Percentiles rank a stretch among this genome's conserved stretches.
Conservation (phyloP, 257 asterid species). For the Henckelia pumila region DNA sequence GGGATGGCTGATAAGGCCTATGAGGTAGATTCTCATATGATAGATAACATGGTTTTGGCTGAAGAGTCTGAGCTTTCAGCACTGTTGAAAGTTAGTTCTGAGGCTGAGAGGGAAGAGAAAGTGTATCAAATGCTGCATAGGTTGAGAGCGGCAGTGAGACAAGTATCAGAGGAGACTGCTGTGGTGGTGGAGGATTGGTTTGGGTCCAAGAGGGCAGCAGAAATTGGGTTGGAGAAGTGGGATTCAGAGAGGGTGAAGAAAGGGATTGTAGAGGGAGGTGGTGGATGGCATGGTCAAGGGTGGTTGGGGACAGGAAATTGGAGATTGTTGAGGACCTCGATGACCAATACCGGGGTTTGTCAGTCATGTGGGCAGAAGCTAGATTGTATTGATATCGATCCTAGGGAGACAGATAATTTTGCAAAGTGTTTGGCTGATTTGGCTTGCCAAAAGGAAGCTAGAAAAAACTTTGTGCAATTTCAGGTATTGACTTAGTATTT, state of each 20-base stretch:
- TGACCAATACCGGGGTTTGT: conserved; percentile 66
- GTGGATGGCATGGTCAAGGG: conserved; percentile 99
- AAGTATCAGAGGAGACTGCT: conserved; percentile 83
- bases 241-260: conserved; percentile 57
- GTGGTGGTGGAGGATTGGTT: conserved; percentile 68
- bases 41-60: conserved; percentile 53
- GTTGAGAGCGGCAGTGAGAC: conserved; percentile 79
- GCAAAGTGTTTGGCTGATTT: conserved; percentile 62
- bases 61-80: conserved; percentile 91
- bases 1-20: conserved; percentile 73
- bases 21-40: conserved; percentile 84
- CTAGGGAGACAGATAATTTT: conserved; percentile 76
- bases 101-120: conserved; percentile 51
- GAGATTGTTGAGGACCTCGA: conserved; percentile 67
- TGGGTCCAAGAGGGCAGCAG: conserved; percentile 54
- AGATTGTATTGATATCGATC: conserved; percentile 90
- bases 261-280: conserved; percentile 85
- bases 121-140: conserved; percentile 90
- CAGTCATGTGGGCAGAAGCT: conserved; percentile 76
- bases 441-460: conserved; percentile 65
- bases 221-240: conserved; percentile 71
- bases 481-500: conserved; percentile 48
- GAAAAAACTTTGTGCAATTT: conserved; percentile 55
- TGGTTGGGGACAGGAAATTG: conserved; percentile 91
- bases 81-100: conserved; percentile 62